Percentiles rank a stretch among this genome's conserved stretches.
Evolutionary conservation across 2,329 filamentous ascomycete genomes (phyloP).

Genomic region (Sclerotinia nivalis): DNA sequence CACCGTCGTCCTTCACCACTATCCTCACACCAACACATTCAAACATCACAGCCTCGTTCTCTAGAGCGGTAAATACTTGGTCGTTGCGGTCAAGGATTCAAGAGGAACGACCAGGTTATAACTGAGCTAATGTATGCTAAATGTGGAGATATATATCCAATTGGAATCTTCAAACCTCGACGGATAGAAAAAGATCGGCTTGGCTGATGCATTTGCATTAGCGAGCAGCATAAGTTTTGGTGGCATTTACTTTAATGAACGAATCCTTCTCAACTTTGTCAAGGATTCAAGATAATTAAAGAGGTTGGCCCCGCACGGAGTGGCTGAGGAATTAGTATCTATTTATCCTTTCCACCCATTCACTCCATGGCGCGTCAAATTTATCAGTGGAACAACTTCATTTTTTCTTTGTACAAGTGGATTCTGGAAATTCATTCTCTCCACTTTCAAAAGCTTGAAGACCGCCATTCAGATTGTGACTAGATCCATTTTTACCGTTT

Average conservation of each 20-base stretch:
- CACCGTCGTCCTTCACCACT: neutral
- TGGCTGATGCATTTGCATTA: slow-evolving; percentile 22
- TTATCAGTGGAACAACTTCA: slow-evolving; percentile 8
- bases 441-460: slow-evolving; percentile 18
- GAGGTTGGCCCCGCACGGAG: slow-evolving; percentile 17
- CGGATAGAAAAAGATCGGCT: slow-evolving; percentile 19
- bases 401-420: neutral
- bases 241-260: neutral
- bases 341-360: neutral
- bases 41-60: neutral
- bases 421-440: neutral
- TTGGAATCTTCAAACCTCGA: slow-evolving; percentile 1
- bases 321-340: slow-evolving; percentile 8
- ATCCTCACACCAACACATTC: neutral
- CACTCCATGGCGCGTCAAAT: slow-evolving; percentile 5
- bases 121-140: neutral
- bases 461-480: neutral
- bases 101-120: neutral
- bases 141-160: slow-evolving; percentile 12
- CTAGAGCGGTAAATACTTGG: slow-evolving; percentile 4
- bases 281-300: slow-evolving; percentile 7
- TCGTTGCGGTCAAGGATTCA: neutral
- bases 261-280: neutral
- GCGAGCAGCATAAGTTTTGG: slow-evolving; percentile 14
- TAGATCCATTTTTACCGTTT: neutral